Conservation (phyloP, 768 basidiomycete genomes). For the Boletales sp. region DNA sequence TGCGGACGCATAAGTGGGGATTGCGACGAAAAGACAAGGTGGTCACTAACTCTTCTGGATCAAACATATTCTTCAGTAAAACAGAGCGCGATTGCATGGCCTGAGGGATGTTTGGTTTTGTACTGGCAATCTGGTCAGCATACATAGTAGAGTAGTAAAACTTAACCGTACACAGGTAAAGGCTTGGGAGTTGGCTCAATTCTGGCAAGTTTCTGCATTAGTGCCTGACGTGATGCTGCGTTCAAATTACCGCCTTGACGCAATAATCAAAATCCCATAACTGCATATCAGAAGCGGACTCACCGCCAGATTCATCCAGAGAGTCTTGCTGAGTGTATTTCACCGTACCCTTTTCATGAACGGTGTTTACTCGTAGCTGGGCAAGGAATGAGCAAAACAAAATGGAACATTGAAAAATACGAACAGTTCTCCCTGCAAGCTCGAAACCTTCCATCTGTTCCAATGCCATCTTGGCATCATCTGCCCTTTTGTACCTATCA, state of each 20-base stretch:
- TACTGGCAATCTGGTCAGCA: conserved; percentile 38
- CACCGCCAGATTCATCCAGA: conserved; percentile 89
- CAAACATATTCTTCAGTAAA: conserved; percentile 92
- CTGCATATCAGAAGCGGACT: conserved; percentile 7
- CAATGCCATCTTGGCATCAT: conserved; percentile 94
- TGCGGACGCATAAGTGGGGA: conserved; percentile 29
- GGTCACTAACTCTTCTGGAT: conserved; percentile 83
- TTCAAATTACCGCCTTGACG: conserved; percentile 89
- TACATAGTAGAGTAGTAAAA: neutral
- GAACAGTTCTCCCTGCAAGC: conserved; percentile 89
- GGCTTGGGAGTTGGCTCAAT: conserved; percentile 65
- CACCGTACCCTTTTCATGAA: conserved; percentile 83
- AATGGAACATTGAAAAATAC: conserved; percentile 6
- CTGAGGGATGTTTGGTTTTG: conserved; percentile 76
- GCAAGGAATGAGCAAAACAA: conserved; percentile 13
- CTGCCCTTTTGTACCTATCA: conserved; percentile 80
- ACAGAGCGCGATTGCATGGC: conserved; percentile 88
- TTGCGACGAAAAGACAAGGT: neutral
- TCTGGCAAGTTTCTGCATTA: conserved; percentile 99
- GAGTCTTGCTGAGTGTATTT: conserved; percentile 75
- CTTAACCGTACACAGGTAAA: conserved; percentile 54
- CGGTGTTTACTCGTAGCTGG: conserved; percentile 85
- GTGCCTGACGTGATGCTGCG: conserved; percentile 95
- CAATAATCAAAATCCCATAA: conserved; percentile 9
- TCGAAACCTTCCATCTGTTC: conserved; percentile 99